Base-by-base conservation (phyloP, 2,329 filamentous ascomycete genomes). In the Aspergillus eucalypticola region DNA sequence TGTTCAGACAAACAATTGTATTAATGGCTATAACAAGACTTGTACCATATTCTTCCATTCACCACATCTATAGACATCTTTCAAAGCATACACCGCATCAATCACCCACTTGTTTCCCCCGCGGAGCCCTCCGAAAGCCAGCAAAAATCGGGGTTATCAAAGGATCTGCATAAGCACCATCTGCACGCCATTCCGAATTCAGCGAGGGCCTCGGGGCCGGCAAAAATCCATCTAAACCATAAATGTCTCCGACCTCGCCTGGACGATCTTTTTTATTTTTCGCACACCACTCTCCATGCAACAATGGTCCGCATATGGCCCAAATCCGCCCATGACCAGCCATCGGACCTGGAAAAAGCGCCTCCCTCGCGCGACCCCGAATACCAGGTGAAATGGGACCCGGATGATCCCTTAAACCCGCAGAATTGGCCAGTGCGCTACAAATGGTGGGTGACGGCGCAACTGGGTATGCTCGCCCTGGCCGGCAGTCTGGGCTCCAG, bases 401-500 rank as follows among this genome's bases (percentile, higher is more conserved):
- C 23, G 17, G 49, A 60, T n/a, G 60, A 62, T 8, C 53, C 57
- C n/a, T 17, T 38, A 35, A 82, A 85, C 60, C 83, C 83, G 0
- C 74, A 76, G 52, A 83, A 82, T 62, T 84, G 78, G 74, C 70
- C 71, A 0, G 66, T 69, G 5, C 46, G 52, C 3, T 78, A 80
- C 61, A 83, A 83, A 67, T 74, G 71, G 49, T 82, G 76, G 72
- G 72, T 84, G 54, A 83, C 82, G 0, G 73, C 82, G 17, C 76
- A 81, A 54, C 67, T 85, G 35, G 78, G 80, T 23, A 75, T 84
- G 73, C 71, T 84, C 15, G 82, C 83, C 1, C 68, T 84, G n/a
- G 72, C 76, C 8, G 81, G 80, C 15, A 81, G 77, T 60, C 67
- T 83, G 51, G 83, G 80, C 3, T 82, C 80, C 5, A 82, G 79